Evolutionary conservation across 2,329 filamentous ascomycete genomes (phyloP), one percentile per base, ranked within the genome.

Genomic region (Cladosporium sp.): DNA sequence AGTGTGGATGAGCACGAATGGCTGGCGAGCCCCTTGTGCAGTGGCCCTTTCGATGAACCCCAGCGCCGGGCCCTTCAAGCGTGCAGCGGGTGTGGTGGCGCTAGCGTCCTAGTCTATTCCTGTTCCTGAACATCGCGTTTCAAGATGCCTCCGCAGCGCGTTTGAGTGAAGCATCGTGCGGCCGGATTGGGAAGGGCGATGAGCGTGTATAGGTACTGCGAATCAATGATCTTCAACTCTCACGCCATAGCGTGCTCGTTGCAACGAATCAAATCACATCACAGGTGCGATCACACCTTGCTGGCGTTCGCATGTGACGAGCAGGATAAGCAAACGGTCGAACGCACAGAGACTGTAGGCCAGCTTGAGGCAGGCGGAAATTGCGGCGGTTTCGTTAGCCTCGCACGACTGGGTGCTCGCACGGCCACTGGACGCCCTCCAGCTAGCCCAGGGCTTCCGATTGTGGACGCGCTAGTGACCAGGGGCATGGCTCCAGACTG

Each of bases 41-140:
- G 46, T 26, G 58, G 53, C 21, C 56, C 56, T 18, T 43, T 21
- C 32, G 60, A 63, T 63, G 49, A 25, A 56, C 60, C 60, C 60
- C 60, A 63, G 60, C 59, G 48, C 58, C 48, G n/a, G n/a, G 60
- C 60, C 43, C 60, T 63, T 63, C 60, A 63, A 63, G 49, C 48
- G 49, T 54, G 60, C 59, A 63, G 59, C 48, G 59, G 30, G 18
- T 21, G 49, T n/a, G 49, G 32, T 14, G 49, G 49, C 49, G 28
- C 58, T 61, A 61, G 23, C 32, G 34, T 14, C 2, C 13, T 58
- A 43, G 56, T 23, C 46, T 51, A 36, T 30, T 30, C 60, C 49
- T 63, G 60, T 63, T 63, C 60, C 60, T 63, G 60, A 39, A 18
- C n/a, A 53, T 25, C 28, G 46, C 58, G 58, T 61, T 61, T 61